A percentile compares a stretch with the other conserved stretches of the same genome.
phyloP scores from a whole-genome alignment of 2,329 filamentous ascomycete genomes.

The Knoxdaviesia capensis region DNA sequence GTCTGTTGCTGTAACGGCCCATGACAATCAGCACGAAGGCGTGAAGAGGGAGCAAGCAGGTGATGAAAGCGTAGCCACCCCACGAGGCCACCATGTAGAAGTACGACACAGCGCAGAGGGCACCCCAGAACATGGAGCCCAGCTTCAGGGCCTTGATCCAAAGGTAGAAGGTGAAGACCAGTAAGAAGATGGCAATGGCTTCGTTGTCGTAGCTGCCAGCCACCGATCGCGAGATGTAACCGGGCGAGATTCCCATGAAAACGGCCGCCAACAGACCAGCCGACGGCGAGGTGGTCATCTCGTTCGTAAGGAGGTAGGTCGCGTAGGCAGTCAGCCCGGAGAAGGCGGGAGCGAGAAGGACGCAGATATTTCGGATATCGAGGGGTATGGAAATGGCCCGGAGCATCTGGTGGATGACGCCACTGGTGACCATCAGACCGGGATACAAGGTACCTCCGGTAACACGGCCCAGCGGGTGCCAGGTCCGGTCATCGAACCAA shows the following conservation, averaged over 20 bases:
- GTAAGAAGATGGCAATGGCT: slow-evolving; percentile 94
- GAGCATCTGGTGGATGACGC: slow-evolving; percentile 85
- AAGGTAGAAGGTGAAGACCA: slow-evolving; percentile 95
- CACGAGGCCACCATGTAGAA: slow-evolving; percentile 99
- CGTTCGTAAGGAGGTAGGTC: slow-evolving; percentile 84
- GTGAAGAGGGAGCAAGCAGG: slow-evolving; percentile 86
- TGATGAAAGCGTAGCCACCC: slow-evolving; percentile 99
- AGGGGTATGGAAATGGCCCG: slow-evolving; percentile 77
- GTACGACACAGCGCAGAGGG: slow-evolving; percentile 85
- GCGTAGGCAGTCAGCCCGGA: slow-evolving; percentile 87
- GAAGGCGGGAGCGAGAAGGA: slow-evolving; percentile 83
- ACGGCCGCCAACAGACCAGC: slow-evolving; percentile 83
- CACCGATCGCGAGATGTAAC: slow-evolving; percentile 94
- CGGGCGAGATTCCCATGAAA: slow-evolving; percentile 95
- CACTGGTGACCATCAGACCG: slow-evolving; percentile 97
- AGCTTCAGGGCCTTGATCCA: slow-evolving; percentile 98
- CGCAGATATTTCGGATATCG: slow-evolving; percentile 97
- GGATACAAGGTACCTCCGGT: slow-evolving; percentile 98
- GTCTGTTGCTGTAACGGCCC: slow-evolving; percentile 81
- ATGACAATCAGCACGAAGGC: slow-evolving; percentile 88
- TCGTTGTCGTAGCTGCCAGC: slow-evolving; percentile 99
- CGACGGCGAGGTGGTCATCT: slow-evolving; percentile 90
- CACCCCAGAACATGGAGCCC: slow-evolving; percentile 92
- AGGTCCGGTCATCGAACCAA: slow-evolving; percentile 99
- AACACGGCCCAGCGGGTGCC: slow-evolving; percentile 95